Evolutionary conservation across 2,329 filamentous ascomycete genomes (phyloP), one percentile per base, ranked within the genome.

Genomic region (Ceratocystis ficicola): DNA sequence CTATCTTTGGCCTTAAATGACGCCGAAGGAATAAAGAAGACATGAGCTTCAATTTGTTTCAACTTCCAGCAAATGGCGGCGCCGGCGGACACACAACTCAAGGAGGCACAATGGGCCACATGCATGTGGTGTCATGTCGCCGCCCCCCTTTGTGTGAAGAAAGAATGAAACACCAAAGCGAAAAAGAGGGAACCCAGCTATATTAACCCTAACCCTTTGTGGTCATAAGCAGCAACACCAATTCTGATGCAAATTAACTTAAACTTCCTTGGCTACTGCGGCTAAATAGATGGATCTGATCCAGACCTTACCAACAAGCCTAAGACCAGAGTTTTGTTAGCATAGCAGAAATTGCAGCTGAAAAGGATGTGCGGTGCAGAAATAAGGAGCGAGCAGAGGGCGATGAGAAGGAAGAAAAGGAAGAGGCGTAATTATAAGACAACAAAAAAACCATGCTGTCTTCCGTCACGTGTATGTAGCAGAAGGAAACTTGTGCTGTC

Each of bases 11-110:
- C 28, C 55, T 32, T n/a, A 10, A 32, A 36, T 30, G 32, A 30
- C 55, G 55, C 8, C 28, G 8, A n/a, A 32, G 17, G 55, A n/a
- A 30, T n/a, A n/a, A 59, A n/a, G 10, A 52, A 28, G 17, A 57
- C 25, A 57, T 52, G 48, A 52, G 48, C 36, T 41, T 41, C 36
- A 41, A 41, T 41, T 50, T 57, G 52, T 57, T 57, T 57, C 52
- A 57, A 30, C 52, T 28, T 32, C 52, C 52, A 32, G 32, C 52
- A 57, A 30, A 30, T 20, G 48, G 48, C 48, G 48, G 48, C 48
- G 22, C 48, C 12, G 36, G 36, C 36, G 36, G 10, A 15, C 36
- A 41, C 10, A 41, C 10, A 41, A 12, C 36, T 41, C 36, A 57
- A 30, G 52, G 52, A 25, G 52, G 52, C 25, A 57, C 52, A 57